Base-by-base conservation (phyloP, 257 asterid genomes). In the Ehretia macrophylla region DNA sequence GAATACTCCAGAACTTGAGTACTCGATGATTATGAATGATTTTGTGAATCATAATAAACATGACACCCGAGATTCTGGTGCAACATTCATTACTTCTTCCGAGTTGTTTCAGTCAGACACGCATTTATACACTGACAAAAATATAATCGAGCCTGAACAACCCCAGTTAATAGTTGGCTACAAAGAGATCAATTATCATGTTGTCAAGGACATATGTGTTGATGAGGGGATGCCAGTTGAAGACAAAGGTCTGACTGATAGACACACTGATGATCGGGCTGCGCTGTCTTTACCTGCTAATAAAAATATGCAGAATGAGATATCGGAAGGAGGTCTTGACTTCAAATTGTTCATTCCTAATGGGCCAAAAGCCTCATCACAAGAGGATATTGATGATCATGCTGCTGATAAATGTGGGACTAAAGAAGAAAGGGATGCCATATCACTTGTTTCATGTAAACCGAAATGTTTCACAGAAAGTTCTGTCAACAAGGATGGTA, bases 191-290 rank as follows among this genome's bases (percentile, higher is more conserved):
- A 66, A 70, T 64, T 56, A 51, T 55, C 80, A 79, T 44, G 46
- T 53, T 60, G 69, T 80, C 62, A 90, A 83, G 74, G 98, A 91
- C 66, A 91, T 91, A 60, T 77, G 98, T 32, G 72, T 91, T 13
- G 98, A 91, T 49, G 88, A 83, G 63, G 89, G 95, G 55, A 58
- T 67, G 76, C 79, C 81, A 49, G 66, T 58, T n/a, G 78, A 68
- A 32, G 87, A 74, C 27, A 72, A 79, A 63, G 60, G 32, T 58
- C 58, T 68, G 68, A 63, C 51, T 22, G 82, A 68, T 51, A 72
- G 55, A 67, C 42, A 21, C 59, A 63, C 74, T 50, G 73, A 72
- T 62, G 84, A 60, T 58, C 70, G 70, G 59, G 32, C 58, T 19
- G 72, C 55, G 20, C 46, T 16, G 17, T 58, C 72, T 50, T 73